phyloP scores from a whole-genome alignment of 1,284 basidiomycete species.

The Sporisorium sorghi region DNA sequence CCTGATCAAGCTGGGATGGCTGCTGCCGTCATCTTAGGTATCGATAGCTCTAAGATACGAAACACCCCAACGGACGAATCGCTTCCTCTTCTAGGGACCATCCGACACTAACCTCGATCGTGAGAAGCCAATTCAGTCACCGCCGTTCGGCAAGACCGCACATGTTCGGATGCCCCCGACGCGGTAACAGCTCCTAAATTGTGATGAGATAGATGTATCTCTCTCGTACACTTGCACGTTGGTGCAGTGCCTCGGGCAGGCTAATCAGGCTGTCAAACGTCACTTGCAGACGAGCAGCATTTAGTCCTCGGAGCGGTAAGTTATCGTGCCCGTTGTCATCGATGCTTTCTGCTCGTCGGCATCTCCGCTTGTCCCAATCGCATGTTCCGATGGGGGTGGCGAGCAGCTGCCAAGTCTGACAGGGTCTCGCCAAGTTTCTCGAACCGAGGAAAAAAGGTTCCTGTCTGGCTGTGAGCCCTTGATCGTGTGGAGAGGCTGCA shows the following conservation, averaged over 20 bases:
- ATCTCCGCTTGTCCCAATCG: slow-evolving; percentile 1
- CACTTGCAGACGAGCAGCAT: background rate
- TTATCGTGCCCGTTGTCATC: background rate
- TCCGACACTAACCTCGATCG: background rate
- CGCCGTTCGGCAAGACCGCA: background rate
- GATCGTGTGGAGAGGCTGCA: slow-evolving; percentile 18
- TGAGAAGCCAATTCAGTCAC: background rate
- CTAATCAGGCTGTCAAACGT: too few species aligned
- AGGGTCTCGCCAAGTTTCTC: background rate
- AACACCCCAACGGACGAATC: background rate
- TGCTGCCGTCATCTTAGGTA: background rate
- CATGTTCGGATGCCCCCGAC: background rate
- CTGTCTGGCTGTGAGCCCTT: too few species aligned
- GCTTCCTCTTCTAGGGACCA: background rate
- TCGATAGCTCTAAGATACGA: background rate
- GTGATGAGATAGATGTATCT: too few species aligned
- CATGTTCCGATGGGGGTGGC: too few species aligned
- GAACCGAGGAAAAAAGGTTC: too few species aligned
- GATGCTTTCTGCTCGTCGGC: background rate
- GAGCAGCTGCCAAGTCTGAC: background rate
- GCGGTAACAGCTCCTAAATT: background rate
- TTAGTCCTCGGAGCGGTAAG: too few species aligned
- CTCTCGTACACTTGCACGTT: background rate
- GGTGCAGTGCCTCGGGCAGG: background rate
- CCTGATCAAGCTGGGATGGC: background rate